A percentile compares a stretch with the other conserved stretches of the same genome.
Conservation (phyloP, 768 basidiomycete genomes). For the Hirschioporus abietinus region DNA sequence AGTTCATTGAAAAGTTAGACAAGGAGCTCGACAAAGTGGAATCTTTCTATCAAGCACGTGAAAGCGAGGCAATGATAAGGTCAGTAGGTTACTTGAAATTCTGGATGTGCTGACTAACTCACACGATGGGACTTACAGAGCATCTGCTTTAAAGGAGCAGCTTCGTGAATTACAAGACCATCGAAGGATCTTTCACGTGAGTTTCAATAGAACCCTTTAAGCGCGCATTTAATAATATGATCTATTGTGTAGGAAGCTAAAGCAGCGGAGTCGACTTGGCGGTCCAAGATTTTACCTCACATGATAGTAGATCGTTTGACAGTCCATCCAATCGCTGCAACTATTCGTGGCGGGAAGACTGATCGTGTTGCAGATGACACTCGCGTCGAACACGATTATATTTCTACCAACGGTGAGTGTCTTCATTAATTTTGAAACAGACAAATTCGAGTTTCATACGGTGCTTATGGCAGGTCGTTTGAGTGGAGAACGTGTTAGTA, state of each 20-base stretch:
- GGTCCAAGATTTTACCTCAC: neutral
- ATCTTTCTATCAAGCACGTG: conserved; percentile 71
- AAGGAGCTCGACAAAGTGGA: conserved; percentile 81
- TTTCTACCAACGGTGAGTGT: neutral
- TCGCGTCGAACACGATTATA: neutral
- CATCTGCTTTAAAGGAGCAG: conserved; percentile 51
- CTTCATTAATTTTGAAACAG: neutral
- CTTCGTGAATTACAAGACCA: conserved; percentile 72
- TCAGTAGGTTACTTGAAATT: neutral
- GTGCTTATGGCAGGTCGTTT: neutral
- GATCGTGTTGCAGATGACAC: neutral
- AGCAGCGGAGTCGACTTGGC: neutral
- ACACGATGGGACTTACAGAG: conserved; percentile 11
- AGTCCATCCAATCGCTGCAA: neutral
- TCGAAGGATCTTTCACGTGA: conserved; percentile 52
- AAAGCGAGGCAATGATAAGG: conserved; percentile 42
- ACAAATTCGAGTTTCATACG: neutral
- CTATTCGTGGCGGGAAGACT: neutral
- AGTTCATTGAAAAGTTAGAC: conserved; percentile 78
- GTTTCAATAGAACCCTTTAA: conserved; percentile 5
- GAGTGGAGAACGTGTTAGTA: neutral
- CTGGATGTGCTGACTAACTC: neutral
- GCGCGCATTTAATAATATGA: neutral
- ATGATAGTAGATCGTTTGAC: neutral
- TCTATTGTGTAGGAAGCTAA: neutral